Percentiles rank a stretch among this genome's conserved stretches.
phyloP scores from a whole-genome alignment of 2,329 filamentous ascomycete genomes.

The Huntiella bhutanensis region DNA sequence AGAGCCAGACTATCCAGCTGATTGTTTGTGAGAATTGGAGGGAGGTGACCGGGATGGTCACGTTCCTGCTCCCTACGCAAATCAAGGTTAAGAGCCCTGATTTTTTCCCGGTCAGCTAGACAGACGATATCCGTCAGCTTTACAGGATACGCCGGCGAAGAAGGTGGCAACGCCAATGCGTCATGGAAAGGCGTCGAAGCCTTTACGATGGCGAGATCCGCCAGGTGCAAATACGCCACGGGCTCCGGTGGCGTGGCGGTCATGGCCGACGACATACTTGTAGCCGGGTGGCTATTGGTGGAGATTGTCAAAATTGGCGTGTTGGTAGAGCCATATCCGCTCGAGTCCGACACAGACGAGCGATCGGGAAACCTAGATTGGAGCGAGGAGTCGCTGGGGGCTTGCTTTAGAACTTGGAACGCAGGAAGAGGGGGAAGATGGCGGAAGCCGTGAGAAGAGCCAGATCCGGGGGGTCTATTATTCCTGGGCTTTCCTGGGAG shows the following conservation, averaged over 20 bases:
- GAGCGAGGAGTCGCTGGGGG: conserved; percentile 26
- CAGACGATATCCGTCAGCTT: conserved; percentile 36
- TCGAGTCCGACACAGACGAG: conserved; percentile 28
- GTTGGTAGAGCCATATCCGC: conserved; percentile 22
- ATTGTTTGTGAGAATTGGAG: conserved; percentile 38
- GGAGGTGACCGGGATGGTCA: conserved; percentile 42
- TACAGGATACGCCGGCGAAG: conserved; percentile 25
- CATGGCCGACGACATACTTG: conserved; percentile 20
- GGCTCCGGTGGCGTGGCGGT: conserved; percentile 27
- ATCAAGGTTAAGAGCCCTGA: conserved; percentile 29
- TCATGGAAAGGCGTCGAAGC: conserved; percentile 37
- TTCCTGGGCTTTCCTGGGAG: conserved; percentile 14
- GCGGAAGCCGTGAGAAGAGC: neutral
- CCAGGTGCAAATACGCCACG: conserved; percentile 36
- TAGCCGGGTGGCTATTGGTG: conserved; percentile 14
- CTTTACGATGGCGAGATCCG: conserved; percentile 36
- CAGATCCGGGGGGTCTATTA: conserved; percentile 20
- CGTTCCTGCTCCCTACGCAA: conserved; percentile 38
- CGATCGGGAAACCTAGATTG: conserved; percentile 32
- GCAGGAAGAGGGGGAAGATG: neutral
- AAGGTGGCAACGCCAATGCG: conserved; percentile 25
- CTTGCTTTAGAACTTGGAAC: conserved; percentile 35
- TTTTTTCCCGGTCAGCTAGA: conserved; percentile 31
- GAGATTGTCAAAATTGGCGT: conserved; percentile 15
- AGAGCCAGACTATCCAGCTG: conserved; percentile 37